Evolutionary conservation across 352 stramenopile species (phyloP), one percentile per base, ranked within the genome.

Genomic region (Thraustochytrium striatum): DNA sequence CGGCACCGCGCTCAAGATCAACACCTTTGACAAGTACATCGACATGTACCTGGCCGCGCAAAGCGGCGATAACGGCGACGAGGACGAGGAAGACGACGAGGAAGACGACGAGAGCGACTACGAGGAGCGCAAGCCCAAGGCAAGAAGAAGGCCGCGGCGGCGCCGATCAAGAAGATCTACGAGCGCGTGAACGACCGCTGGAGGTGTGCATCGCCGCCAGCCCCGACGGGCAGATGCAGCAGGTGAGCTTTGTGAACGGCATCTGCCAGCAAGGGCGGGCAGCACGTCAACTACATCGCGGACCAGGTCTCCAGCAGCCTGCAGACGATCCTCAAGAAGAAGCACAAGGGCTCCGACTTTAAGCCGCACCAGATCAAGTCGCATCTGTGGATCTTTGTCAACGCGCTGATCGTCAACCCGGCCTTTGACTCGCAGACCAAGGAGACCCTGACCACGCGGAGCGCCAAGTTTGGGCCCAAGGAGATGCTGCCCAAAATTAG

Each of bases 381-480:
- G 58, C 92, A 98, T 85, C 90, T 99, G 72, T 94, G 89, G 35
- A 83, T 99, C n/a, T 98, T 96, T 81, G 90, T 98, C 9, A 98
- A 96, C 78, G 89, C 90, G 43, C 82, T 98, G 41, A 98, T 99
- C 79, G 94, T 98, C 79, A 98, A 98, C 84, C 94, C 96, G 19
- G 90, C 93, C 0, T 98, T 99, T 83, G 95, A 99, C 86, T 98
- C 93, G 16, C 95, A 98, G 88, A 98, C 95, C 32, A 99, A 99
- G 87, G 95, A 99, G 78, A 97, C 88, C 3, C 85, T 99, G 16
- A 98, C 94, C 0, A 98, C 89, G 65, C 88, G 89, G 72, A 72
- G 87, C 16, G 83, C 89, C 32, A 72, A 86, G 3, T 97, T 97
- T 78, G 92, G 92, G 1, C 95, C 91, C 16, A 91, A 88, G 8